Conservation (phyloP, 306 rosid species). For the Acacia confusa region DNA sequence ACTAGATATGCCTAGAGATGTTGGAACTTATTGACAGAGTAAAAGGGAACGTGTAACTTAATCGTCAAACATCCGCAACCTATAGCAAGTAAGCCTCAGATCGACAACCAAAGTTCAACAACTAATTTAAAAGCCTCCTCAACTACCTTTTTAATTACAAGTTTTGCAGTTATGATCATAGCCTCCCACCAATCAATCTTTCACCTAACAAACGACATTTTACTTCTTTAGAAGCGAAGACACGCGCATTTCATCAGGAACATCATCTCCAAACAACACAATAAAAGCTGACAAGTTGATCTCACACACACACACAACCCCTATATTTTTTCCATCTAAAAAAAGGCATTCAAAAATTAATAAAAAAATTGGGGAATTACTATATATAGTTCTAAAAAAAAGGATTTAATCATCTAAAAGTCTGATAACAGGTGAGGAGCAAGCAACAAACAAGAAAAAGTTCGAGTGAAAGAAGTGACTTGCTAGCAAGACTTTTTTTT, state of each 20-base stretch:
- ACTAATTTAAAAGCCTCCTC: slow-evolving; percentile 29
- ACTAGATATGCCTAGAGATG: neutral
- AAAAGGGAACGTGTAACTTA: neutral
- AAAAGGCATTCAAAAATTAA: slow-evolving; percentile 5
- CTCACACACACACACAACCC: neutral
- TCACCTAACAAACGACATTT: slow-evolving; percentile 31
- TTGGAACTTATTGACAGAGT: neutral
- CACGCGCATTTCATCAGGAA: neutral
- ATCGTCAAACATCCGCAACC: neutral
- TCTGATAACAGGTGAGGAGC: no score
- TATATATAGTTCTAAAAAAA: no score
- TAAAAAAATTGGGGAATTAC: no score
- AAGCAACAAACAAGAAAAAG: no score
- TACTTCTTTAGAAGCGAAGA: slow-evolving; percentile 27
- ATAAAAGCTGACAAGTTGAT: neutral
- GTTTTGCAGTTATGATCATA: slow-evolving; percentile 32
- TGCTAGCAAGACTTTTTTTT: no score
- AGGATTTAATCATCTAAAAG: no score
- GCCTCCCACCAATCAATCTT: slow-evolving; percentile 27
- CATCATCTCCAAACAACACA: neutral
- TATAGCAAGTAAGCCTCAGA: slow-evolving; percentile 5
- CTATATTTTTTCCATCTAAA: neutral
- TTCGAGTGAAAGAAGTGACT: no score
- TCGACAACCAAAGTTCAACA: slow-evolving; percentile 30
- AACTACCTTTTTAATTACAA: slow-evolving; percentile 24